Base-by-base conservation (phyloP, 2,329 filamentous ascomycete genomes). In the Amauroascus verrucosus region DNA sequence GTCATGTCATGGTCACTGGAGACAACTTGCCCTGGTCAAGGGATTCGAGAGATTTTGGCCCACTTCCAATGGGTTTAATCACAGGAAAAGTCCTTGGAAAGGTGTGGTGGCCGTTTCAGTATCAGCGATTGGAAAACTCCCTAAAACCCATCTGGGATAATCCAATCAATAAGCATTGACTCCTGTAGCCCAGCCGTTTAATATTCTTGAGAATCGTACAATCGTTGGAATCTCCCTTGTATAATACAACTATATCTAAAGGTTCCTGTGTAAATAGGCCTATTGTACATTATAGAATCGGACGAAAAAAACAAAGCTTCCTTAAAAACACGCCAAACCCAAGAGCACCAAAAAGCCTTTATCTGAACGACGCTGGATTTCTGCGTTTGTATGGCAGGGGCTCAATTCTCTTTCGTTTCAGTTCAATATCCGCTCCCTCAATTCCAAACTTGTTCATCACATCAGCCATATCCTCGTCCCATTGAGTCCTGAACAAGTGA, bases 1-100 rank as follows among this genome's bases (percentile, higher is more conserved):
- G 93, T 1, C 93, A 98, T 74, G 94, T 89, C 63, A 97, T 88
- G 81, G 74, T 96, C 6, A 80, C 83, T 2, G 93, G 93, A 2
- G 93, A 98, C 69, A 97, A 97, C 68, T 65, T 95, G 57, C 77
- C 81, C 2, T 85, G 80, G 63, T 96, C 89, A 22, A 76, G 88
- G 59, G 93, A 98, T 72, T 96, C 89, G 41, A 82, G 93, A 57
- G 75, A 83, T 38, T 95, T 85, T 71, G 93, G 93, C 0, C 88
- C 93, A 0, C 67, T 98, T 26, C 93, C 93, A 0, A 72, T 98
- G 64, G 91, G 81, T 1, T 72, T 98, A 58, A 80, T 98, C 43
- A 83, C 79, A 62, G 89, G 89, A 45, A 97, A 95, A 67, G 83
- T 93, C 1, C 71, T 91, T 37, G 84, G 78, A 55, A 62, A 66